Evolutionary conservation across 116 monocot species (phyloP), one percentile per base, ranked within the genome.

Genomic region (Cymodocea nodosa): DNA sequence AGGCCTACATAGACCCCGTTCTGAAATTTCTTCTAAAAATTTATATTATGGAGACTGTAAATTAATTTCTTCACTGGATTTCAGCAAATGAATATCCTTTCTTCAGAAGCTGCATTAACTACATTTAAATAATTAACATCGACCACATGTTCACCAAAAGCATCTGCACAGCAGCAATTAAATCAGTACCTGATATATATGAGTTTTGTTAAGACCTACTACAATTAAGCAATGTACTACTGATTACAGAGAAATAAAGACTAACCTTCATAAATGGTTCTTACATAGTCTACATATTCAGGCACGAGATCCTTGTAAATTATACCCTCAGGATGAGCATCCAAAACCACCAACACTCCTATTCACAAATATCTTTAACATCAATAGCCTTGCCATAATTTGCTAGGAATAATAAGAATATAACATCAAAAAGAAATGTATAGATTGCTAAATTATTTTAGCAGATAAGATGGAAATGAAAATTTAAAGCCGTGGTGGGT

Each of bases 261-360:
- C 73, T 20, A 52, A 97, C 97, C 88, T 97, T 97, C 97, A 70
- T 97, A 97, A 63, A 97, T 79, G 54, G 97, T 97, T 68, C 97
- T 82, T 48, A 82, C 91, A 58, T 70, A 24, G 39, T 88, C 78
- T 17, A 88, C 88, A 72, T 97, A 97, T 63, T 91, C 85, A 67
- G 85, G 83, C n/a, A 97, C 82, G 15, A 97, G 78, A 35, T 81
- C 70, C 58, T 88, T 65, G 40, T 84, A 91, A 49, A 97, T 82
- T 36, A 91, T 84, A 39, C 97, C 97, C 30, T 77, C 82, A 9
- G 84, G 85, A 75, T 65, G 82, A 75, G 97, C 91, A 86, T 97
- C 91, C 58, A 97, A 53, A 24, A 85, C 71, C 18, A 84, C 85
- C 69, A 97, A 76, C 18, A 78, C 85, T 56, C 97, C 91, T 97